phyloP scores from a whole-genome alignment of 2,329 filamentous ascomycete genomes.

The Knoxdaviesia capensis region DNA sequence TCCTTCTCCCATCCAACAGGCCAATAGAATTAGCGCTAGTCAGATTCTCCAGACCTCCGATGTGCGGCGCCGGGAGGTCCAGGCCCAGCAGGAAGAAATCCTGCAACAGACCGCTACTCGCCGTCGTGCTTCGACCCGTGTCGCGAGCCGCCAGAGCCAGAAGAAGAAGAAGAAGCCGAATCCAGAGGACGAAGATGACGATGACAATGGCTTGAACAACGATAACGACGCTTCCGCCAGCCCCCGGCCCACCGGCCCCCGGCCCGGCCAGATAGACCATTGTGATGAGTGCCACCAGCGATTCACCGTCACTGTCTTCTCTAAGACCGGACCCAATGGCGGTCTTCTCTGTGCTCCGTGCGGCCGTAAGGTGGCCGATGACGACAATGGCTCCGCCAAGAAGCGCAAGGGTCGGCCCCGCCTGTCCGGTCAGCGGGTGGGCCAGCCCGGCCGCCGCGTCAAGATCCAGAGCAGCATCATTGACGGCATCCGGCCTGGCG shows the following conservation, averaged over 20 bases:
- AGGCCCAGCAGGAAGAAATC: constrained; percentile 9
- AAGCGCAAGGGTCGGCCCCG: constrained; percentile 17
- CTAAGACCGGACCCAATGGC: constrained; percentile 60
- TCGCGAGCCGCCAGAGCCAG: neutral
- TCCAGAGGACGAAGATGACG: constrained; percentile 13
- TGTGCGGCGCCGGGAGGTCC: constrained; percentile 19
- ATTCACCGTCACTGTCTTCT: constrained; percentile 86
- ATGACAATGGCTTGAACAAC: constrained; percentile 27
- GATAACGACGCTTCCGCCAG: constrained; percentile 9
- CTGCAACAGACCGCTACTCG: constrained; percentile 3
- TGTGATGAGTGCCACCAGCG: constrained; percentile 72
- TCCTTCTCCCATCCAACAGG: constrained; percentile 16
- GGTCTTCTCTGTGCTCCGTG: constrained; percentile 73
- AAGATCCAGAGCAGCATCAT: constrained; percentile 60
- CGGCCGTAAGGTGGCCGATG: constrained; percentile 52
- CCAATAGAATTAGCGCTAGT: constrained; percentile 49
- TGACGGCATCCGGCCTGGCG: constrained; percentile 50
- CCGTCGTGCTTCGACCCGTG: neutral
- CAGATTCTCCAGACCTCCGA: constrained; percentile 31
- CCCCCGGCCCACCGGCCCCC: constrained; percentile 23
- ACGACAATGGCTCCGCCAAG: constrained; percentile 19
- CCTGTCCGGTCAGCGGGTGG: neutral
- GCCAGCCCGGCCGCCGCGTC: neutral
- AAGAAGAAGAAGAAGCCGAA: constrained; percentile 2
- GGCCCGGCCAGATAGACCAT: constrained; percentile 76